Base-by-base conservation (phyloP, 192 early-diverging fungal genomes). In the Coemansia sp. region DNA sequence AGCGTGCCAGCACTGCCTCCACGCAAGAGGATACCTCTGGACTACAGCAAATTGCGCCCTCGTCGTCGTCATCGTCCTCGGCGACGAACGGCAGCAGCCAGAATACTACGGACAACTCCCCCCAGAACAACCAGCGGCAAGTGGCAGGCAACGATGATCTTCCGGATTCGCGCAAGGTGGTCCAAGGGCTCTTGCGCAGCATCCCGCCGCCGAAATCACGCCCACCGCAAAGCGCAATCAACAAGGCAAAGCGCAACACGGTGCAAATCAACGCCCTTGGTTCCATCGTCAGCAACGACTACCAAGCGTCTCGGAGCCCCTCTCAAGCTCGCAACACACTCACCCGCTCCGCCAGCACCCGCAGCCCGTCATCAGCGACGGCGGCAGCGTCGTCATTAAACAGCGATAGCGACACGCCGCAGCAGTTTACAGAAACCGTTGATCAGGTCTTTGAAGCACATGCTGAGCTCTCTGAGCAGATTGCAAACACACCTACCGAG, bases 171-270 rank as follows among this genome's bases (percentile, higher is more conserved):
- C 79, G 79, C 59, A 48, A 65, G 60, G 79, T 76, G 13, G 79
- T 81, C 25, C 72, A 81, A 58, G 71, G 70, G 3, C 63, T 81
- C 2, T 64, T 81, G 29, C 79, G 79, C 56, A 71, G 67, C 64
- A 81, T 81, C 43, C 79, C 60, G 58, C 72, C 66, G 34, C 79
- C 79, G 15, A 66, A 63, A 51, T 70, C 79, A 20, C 72, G 67
- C 13, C 79, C 79, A 23, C 60, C 79, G 34, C 63, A 63, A 30
- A 81, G 66, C 37, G 79, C 74, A 12, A 68, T 81, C 58, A 70
- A 61, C 67, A 61, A 70, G 18, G 79, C 74, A 42, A 81, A 81
- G 70, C 72, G 74, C 70, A 75, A 81, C 66, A 80, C 77, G 2
- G 53, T 80, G 57, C 77, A 80, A 65, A 39, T 80, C 6, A 64